Percentiles rank a stretch among this genome's conserved stretches.
Conservation (phyloP, 2,329 filamentous ascomycete species). For the Cytospora piceicola region DNA sequence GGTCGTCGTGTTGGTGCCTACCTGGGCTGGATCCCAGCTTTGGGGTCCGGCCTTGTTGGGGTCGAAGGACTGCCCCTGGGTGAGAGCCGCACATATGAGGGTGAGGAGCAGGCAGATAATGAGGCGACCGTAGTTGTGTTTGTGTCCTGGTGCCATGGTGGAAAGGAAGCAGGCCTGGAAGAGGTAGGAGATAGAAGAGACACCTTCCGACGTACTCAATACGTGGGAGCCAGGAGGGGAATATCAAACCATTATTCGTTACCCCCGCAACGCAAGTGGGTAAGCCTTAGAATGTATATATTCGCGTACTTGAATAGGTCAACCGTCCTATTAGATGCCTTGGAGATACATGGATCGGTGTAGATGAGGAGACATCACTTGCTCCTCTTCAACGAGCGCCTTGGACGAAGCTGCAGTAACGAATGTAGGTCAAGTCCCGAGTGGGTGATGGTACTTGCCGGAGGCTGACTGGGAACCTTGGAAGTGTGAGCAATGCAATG, state of each 20-base stretch:
- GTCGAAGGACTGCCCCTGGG: conserved; percentile 38
- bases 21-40: conserved; percentile 39
- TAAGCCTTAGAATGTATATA: not conserved
- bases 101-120: conserved; percentile 13
- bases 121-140: not conserved
- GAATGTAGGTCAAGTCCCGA: not conserved
- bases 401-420: not conserved
- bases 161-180: not conserved
- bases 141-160: not conserved
- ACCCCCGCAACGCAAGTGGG: not conserved
- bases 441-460: not conserved
- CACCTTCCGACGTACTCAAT: not conserved
- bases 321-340: too few species aligned
- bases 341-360: too few species aligned
- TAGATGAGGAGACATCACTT: too few species aligned
- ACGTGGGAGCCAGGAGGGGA: not conserved
- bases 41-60: conserved; percentile 38
- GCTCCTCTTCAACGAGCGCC: too few species aligned
- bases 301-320: too few species aligned
- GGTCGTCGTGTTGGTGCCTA: conserved; percentile 43
- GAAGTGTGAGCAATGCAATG: not conserved
- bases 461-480: not conserved
- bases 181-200: not conserved
- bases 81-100: conserved; percentile 28
- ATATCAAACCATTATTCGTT: not conserved